Base-by-base conservation (phyloP, 768 basidiomycete genomes). In the Lactifluus piperatus region DNA sequence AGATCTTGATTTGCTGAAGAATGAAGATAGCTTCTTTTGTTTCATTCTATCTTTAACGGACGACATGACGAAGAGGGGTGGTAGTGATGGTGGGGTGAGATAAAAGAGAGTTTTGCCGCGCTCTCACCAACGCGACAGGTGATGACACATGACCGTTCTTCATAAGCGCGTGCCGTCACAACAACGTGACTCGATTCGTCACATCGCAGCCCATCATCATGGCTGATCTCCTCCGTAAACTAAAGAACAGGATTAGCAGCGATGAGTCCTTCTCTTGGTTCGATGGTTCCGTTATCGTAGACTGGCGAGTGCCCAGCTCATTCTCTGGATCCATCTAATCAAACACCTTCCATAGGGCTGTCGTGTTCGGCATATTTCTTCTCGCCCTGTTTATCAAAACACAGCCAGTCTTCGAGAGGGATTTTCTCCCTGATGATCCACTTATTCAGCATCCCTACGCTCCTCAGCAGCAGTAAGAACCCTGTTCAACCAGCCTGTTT, bases 231-330 rank as follows among this genome's bases (percentile, higher is more conserved):
- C 27, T 64, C 22, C 37, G 13, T 10, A 49, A 18, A 14, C 22
- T 62, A n/a, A 43, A 60, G 46, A 39, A 32, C 24, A 62, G 58
- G 32, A 56, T 63, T 14, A 43, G 29, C 16, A 65, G 64, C 13
- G 49, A 65, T 20, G 64, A 64, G 46, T 62, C 66, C 8, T 57
- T 71, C 11, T 32, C 54, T 7, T 75, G 73, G 71, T 63, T 68
- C 14, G 69, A 74, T 50, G 54, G 65, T 43, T 74, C 78, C 11
- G 84, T 84, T 65, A 24, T 76, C 11, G 53, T 76, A 5, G 84
- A 86, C 67, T 86, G 84, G 83, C 80, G 65, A 64, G 66, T 46
- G 6, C 24, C 32, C 8, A 45, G 8, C 26, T 24, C n/a, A 10
- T 43, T 24, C 10, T 27, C 9, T 22, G n/a, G 22, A 30, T 34